Evolutionary conservation across 805 yeast genomes (phyloP).

Genomic region (Candida adriatica): DNA sequence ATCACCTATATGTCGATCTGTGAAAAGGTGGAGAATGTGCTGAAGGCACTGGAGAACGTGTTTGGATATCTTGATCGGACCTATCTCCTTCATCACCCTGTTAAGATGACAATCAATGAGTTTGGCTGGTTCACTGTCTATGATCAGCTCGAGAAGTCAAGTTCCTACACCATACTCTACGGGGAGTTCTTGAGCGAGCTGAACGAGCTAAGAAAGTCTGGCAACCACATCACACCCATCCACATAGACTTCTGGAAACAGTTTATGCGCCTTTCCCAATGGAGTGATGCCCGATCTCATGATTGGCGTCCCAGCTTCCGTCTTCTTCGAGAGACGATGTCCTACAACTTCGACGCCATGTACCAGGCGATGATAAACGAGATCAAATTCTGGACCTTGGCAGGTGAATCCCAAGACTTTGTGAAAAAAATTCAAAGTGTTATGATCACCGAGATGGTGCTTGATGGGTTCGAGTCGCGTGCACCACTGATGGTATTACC

Average conservation of each 20-base stretch:
- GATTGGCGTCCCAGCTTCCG: too few relatives aligned
- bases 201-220: slow-evolving; percentile 3
- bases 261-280: slow-evolving; percentile 3
- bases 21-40: slow-evolving; percentile 6
- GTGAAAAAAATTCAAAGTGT: slow-evolving; percentile 1
- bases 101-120: slow-evolving; percentile 14
- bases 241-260: slow-evolving; percentile 5
- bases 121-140: slow-evolving; percentile 8
- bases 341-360: not conserved
- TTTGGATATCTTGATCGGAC: slow-evolving; percentile 21
- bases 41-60: slow-evolving; percentile 9
- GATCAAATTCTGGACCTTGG: not conserved
- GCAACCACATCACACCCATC: not conserved
- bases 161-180: slow-evolving; percentile 6
- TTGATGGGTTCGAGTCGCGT: slow-evolving; percentile 5
- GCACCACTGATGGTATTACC: slow-evolving; percentile 6
- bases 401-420: not conserved
- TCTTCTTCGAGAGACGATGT: too few relatives aligned
- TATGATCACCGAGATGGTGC: slow-evolving; percentile 5
- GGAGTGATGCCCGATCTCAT: too few relatives aligned
- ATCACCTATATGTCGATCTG: slow-evolving; percentile 7
- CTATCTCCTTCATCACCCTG: slow-evolving; percentile 21
- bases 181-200: slow-evolving; percentile 3
- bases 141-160: slow-evolving; percentile 6
- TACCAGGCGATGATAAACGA: not conserved